Base-by-base conservation (phyloP, 2,329 filamentous ascomycete species). In the Bertia moriformis region DNA sequence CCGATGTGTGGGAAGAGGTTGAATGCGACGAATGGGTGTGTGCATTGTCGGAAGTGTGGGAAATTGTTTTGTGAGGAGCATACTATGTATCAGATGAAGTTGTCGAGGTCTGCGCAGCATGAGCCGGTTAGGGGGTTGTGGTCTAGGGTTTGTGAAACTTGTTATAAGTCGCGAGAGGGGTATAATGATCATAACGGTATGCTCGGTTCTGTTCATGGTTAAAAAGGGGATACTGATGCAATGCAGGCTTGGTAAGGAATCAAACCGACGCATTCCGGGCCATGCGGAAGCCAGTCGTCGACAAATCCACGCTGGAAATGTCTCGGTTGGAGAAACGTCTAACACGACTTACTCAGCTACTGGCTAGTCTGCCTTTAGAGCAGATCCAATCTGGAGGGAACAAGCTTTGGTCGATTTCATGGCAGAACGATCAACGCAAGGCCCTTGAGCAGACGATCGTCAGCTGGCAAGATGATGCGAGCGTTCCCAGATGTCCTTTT, bases 71-170 rank as follows among this genome's bases (percentile, higher is more conserved):
- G 77, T 51, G 77, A 82, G 47, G 77, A 81, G 43, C 77, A 82
- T 54, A 81, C 77, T 17, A 79, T 81, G 74, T 82, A 81, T 47
- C 76, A 82, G 56, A 81, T 82, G 72, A 80, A 78, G 59, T 59
- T 82, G n/a, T 81, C 76, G 1, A 65, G 75, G 35, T 70, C 75
- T 14, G 77, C 77, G 3, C 67, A 76, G 43, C 74, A 81, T 53
- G 78, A 82, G 46, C 77, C 77, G 1, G 67, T 78, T 2, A 60
- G 77, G 45, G 77, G 77, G 4, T 58, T 78, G 40, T 82, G 77
- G 77, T 80, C 72, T 52, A 58, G 77, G 32, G 78, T 82, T 2
- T 82, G 77, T 49, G 77, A 82, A 56, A 81, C 77, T 5, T 82
- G 77, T 55, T 82, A 80, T 57, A 81, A 80, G 53, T 79, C 73